Conservation (phyloP, 2,329 filamentous ascomycete genomes). For the Aspergillus calidoustus region DNA sequence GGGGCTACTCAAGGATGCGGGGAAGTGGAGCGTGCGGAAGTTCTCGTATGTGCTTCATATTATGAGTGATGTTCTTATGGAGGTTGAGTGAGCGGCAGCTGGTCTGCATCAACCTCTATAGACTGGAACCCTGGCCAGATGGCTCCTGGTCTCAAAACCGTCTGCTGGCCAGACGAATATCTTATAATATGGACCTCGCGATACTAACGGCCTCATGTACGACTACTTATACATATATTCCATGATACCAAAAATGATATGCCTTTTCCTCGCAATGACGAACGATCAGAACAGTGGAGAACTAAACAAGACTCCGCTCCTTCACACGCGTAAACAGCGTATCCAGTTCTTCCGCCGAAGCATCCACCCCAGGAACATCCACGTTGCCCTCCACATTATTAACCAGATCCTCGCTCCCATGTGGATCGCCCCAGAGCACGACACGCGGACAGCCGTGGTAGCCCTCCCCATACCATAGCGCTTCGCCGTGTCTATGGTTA, state of each 20-base stretch:
- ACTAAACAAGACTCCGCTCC: constrained; percentile 18
- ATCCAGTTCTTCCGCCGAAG: constrained; percentile 25
- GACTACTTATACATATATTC: neutral
- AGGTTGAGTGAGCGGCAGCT: constrained; percentile 33
- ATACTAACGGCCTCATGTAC: neutral
- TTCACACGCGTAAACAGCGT: constrained; percentile 18
- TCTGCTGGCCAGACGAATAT: neutral
- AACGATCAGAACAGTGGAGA: neutral
- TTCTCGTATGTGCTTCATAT: constrained; percentile 59
- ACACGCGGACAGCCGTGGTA: constrained; percentile 21
- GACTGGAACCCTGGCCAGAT: neutral
- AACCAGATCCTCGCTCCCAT: constrained; percentile 15
- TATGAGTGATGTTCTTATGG: constrained; percentile 56
- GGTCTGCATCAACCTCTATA: neutral
- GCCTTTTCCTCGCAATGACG: neutral
- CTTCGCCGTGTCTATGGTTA: constrained; percentile 13
- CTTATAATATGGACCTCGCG: neutral
- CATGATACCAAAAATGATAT: constrained; percentile 2
- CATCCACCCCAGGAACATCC: constrained; percentile 20
- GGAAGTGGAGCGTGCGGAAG: constrained; percentile 56
- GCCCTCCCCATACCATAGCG: constrained; percentile 23
- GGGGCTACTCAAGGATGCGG: constrained; percentile 57
- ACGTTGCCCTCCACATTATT: constrained; percentile 6
- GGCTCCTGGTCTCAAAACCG: too few relatives aligned
- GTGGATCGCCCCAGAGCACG: constrained; percentile 24